phyloP scores from a whole-genome alignment of 1,284 basidiomycete genomes.

The Tranzscheliella williamsii region DNA sequence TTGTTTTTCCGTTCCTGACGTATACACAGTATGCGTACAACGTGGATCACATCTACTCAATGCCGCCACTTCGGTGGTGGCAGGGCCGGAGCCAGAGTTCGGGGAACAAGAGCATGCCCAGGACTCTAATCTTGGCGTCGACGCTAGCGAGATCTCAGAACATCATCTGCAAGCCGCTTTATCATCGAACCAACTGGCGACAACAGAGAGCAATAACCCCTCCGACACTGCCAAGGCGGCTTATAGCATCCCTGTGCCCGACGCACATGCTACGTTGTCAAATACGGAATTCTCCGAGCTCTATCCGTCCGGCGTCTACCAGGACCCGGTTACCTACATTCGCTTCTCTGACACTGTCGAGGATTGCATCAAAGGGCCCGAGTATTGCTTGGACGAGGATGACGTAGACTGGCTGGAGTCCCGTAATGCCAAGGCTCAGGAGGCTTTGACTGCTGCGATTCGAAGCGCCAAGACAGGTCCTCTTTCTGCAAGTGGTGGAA shows the following conservation, averaged over 20 bases:
- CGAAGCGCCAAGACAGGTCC: conserved; percentile 68
- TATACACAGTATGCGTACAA: conserved; percentile 45
- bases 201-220: conserved; percentile 23
- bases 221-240: conserved; percentile 33
- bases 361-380: conserved; percentile 71
- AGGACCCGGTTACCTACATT: conserved; percentile 70
- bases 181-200: conserved; percentile 56
- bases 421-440: conserved; percentile 84
- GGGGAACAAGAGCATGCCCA: conserved; percentile 52
- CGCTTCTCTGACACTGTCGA: conserved; percentile 87
- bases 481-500: conserved; percentile 20
- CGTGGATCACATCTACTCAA: conserved; percentile 48
- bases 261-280: conserved; percentile 47
- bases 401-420: conserved; percentile 91
- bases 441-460: conserved; percentile 78
- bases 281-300: conserved; percentile 43
- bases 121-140: conserved; percentile 54
- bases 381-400: conserved; percentile 94
- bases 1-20: neutral
- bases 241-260: conserved; percentile 60
- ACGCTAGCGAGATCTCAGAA: conserved; percentile 54
- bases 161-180: conserved; percentile 60
- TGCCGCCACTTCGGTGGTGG: conserved; percentile 49
- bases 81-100: conserved; percentile 49
- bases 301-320: conserved; percentile 55